Percentiles rank a stretch among this genome's conserved stretches.
These are phyloP conservation scores for Trichoderma endophyticum DNA, from an alignment of 2,329 filamentous ascomycete species.

Conservation along the genomic window DNA sequence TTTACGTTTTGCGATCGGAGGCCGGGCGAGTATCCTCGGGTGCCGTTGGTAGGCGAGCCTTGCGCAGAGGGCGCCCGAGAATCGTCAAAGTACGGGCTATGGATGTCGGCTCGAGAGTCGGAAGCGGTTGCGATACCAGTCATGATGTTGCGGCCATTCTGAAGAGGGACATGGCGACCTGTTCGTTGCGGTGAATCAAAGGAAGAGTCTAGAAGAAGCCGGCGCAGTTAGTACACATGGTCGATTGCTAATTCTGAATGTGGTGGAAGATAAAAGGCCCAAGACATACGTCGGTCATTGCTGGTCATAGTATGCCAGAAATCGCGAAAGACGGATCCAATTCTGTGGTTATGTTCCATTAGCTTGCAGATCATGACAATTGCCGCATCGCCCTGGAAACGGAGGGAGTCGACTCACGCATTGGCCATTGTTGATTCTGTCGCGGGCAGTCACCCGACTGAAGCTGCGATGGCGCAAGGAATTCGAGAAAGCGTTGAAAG, in stretches of 20 bases:
- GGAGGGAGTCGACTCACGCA: slow-evolving; percentile 20
- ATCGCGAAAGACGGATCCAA: slow-evolving; percentile 73
- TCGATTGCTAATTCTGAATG: not conserved
- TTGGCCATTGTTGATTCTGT: slow-evolving; percentile 23
- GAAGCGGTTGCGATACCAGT: slow-evolving; percentile 85
- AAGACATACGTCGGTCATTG: slow-evolving; percentile 61
- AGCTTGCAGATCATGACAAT: slow-evolving; percentile 3
- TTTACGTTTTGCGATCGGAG: slow-evolving; percentile 71
- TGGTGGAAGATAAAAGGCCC: not conserved
- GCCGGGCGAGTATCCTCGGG: slow-evolving; percentile 76
- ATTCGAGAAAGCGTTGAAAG: not conserved
- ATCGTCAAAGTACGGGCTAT: slow-evolving; percentile 75
- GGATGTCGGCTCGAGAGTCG: slow-evolving; percentile 83
- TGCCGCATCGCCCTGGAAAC: not conserved
- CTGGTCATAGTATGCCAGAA: slow-evolving; percentile 93
- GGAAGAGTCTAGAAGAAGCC: slow-evolving; percentile 65
- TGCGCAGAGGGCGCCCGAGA: slow-evolving; percentile 49
- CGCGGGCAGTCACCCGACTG: not conserved
- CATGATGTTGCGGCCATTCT: slow-evolving; percentile 77
- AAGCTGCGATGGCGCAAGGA: not conserved
- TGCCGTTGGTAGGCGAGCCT: slow-evolving; percentile 27
- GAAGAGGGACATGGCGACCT: slow-evolving; percentile 83
- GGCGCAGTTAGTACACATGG: slow-evolving; percentile 1
- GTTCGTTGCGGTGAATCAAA: slow-evolving; percentile 92
- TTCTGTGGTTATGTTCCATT: slow-evolving; percentile 38